phyloP scores from a whole-genome alignment of 73 alveolate genomes.

The Paramecium sonneborni region DNA sequence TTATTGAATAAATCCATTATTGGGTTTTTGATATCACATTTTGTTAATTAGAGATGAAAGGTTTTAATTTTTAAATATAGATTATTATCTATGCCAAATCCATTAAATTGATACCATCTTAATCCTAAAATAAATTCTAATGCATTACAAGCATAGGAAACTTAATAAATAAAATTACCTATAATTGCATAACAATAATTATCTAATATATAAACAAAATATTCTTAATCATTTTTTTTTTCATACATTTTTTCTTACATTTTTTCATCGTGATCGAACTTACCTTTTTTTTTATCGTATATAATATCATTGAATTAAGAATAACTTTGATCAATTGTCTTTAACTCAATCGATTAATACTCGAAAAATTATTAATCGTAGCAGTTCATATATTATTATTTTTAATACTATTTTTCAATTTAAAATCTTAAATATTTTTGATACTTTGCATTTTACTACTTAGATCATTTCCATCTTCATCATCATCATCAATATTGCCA shows the following conservation, averaged over 20 bases:
- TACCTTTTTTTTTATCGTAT: neutral
- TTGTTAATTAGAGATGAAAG: neutral
- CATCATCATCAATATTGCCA: neutral
- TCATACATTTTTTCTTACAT: no score
- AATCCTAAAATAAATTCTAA: neutral
- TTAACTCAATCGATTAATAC: neutral
- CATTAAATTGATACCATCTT: neutral
- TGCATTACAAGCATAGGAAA: neutral
- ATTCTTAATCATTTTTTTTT: neutral
- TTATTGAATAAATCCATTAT: neutral
- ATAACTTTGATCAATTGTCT: neutral
- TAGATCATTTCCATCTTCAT: neutral
- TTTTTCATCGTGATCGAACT: neutral
- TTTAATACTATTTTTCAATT: slow-evolving; percentile 3
- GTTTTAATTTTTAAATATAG: neutral
- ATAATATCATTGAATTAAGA: neutral
- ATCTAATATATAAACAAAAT: neutral
- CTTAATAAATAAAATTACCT: neutral
- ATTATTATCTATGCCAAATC: neutral
- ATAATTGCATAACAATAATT: neutral
- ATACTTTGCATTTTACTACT: neutral
- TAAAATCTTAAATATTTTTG: neutral
- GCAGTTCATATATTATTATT: neutral
- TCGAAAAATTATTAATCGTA: neutral
- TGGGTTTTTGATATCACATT: neutral